phyloP scores from a whole-genome alignment of 768 basidiomycete genomes.

The Leccinum longicurvipes region DNA sequence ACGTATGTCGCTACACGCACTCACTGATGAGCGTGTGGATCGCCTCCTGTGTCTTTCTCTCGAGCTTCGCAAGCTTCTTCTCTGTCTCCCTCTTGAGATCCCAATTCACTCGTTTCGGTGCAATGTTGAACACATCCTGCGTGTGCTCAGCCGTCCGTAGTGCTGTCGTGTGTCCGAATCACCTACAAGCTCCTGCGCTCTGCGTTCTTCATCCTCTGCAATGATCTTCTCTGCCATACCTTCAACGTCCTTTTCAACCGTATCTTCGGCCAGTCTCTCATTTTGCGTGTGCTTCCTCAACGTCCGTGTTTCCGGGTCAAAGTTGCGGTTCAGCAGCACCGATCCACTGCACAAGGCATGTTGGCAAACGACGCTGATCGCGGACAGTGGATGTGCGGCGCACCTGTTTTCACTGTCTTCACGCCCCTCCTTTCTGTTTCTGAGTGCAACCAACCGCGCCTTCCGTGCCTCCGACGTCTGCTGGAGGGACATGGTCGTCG shows the following conservation, averaged over 20 bases:
- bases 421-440: slow-evolving; percentile 67
- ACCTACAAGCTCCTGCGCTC: slow-evolving; percentile 84
- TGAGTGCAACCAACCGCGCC: slow-evolving; percentile 72
- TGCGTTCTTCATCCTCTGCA: slow-evolving; percentile 77
- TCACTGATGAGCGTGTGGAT: slow-evolving; percentile 90
- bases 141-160: slow-evolving; percentile 14
- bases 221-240: slow-evolving; percentile 85
- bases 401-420: slow-evolving; percentile 40
- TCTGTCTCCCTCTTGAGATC: slow-evolving; percentile 93
- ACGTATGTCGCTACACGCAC: slow-evolving; percentile 29
- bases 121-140: slow-evolving; percentile 95
- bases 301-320: slow-evolving; percentile 84
- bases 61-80: slow-evolving; percentile 84
- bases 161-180: slow-evolving; percentile 7
- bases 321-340: slow-evolving; percentile 73
- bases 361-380: slow-evolving; percentile 9
- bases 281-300: slow-evolving; percentile 63
- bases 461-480: slow-evolving; percentile 81
- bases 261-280: slow-evolving; percentile 65
- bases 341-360: slow-evolving; percentile 36
- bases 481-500: slow-evolving; percentile 55
- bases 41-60: slow-evolving; percentile 86
- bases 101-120: slow-evolving; percentile 96
- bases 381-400: slow-evolving; percentile 20
- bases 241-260: slow-evolving; percentile 81